Evolutionary conservation across 805 yeast genomes (phyloP).

Genomic region (Maudiozyma saulgeensis): DNA sequence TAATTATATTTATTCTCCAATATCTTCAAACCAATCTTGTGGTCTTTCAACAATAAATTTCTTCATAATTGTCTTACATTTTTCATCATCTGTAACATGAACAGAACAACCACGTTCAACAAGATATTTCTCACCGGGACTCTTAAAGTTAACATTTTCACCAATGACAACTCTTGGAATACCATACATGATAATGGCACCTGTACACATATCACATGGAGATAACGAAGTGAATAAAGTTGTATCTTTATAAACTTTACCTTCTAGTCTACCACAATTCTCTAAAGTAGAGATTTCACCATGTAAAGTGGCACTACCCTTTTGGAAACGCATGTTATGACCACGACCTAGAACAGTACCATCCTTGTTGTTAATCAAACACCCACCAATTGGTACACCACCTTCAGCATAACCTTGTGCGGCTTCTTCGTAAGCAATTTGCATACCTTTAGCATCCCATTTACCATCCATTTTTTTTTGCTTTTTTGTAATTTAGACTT

Average conservation of each 20-base stretch:
- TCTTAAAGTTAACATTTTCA: slow-evolving; percentile 73
- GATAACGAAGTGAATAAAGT: slow-evolving; percentile 89
- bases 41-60: slow-evolving; percentile 71
- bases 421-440: slow-evolving; percentile 68
- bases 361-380: slow-evolving; percentile 38
- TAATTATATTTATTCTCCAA: slow-evolving; percentile 36
- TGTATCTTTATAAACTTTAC: slow-evolving; percentile 66
- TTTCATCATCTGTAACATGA: slow-evolving; percentile 46
- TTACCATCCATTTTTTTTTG: slow-evolving; percentile 25
- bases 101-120: slow-evolving; percentile 60
- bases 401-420: slow-evolving; percentile 60
- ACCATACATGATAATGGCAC: slow-evolving; percentile 85
- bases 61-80: slow-evolving; percentile 64
- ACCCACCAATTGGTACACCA: slow-evolving; percentile 74
- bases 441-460: slow-evolving; percentile 58
- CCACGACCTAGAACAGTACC: slow-evolving; percentile 82
- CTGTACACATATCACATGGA: slow-evolving; percentile 93
- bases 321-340: slow-evolving; percentile 84
- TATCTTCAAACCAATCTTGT: slow-evolving; percentile 74
- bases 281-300: slow-evolving; percentile 89
- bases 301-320: slow-evolving; percentile 73
- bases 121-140: slow-evolving; percentile 69
- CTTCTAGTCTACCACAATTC: slow-evolving; percentile 83
- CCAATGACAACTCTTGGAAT: slow-evolving; percentile 81
- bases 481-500: not conserved